Base-by-base conservation (phyloP, 352 stramenopile species). In the Phytophthora parvispora region DNA sequence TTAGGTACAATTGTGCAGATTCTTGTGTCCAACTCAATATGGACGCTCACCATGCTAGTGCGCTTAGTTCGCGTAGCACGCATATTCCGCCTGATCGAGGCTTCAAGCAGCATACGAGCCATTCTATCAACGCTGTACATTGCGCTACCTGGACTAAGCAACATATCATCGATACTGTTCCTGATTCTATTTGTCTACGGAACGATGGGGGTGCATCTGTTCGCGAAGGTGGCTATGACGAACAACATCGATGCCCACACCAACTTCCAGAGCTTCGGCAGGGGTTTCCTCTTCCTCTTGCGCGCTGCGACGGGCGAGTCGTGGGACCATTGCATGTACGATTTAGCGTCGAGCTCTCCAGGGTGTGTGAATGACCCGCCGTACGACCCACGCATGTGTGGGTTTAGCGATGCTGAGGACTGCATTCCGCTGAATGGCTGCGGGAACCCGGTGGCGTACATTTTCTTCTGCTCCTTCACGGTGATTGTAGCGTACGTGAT, bases 101-200 rank as follows among this genome's bases (percentile, higher is more conserved):
- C 88, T 15, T 93, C 93, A 4, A 92, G 96, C 59, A 87, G 81
- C 47, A 88, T 98, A 27, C 75, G 81, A 0, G 86, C 92, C 45
- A 92, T 97, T 50, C 74, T 98, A 50, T 80, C 94, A 20, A 98
- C 94, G 24, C 82, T 98, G 16, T 84, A 98, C 50, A 87, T 93
- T 4, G 74, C 88, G 12, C 75, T 98, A 3, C 94, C 93, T 16
- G 87, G 83, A 1, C 81, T 97, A 2, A 90, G 77, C 51, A 98
- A 98, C 75, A 91, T 98, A 54, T 90, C 83, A 27, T 88, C 80
- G 5, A 89, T 98, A 22, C 53, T 98, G 13, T 88, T 98, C 18
- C 65, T 98, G 15, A 86, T 98, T 60, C 75, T 97, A 27, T 98
- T 98, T 77, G 97, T 98, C 57, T 98, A 96, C 64, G 75, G 93